These are phyloP conservation scores for Aspergillus homomorphus DNA, from an alignment of 495 filamentous ascomycete genomes.

Conservation along the genomic window DNA sequence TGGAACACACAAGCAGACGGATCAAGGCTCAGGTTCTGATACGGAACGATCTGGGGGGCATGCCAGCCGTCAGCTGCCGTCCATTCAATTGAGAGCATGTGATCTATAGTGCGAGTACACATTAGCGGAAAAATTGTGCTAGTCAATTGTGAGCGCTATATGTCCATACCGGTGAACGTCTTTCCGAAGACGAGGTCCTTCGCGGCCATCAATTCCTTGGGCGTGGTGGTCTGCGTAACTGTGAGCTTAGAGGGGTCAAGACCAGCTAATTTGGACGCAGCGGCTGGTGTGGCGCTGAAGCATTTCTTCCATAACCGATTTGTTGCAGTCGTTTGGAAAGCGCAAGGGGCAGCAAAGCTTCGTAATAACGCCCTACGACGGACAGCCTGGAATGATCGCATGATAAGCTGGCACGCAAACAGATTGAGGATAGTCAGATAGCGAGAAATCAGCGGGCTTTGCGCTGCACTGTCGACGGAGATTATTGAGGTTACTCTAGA, in stretches of 20 bases:
- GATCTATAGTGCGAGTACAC: conserved; percentile 54
- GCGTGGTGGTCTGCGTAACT: conserved; percentile 69
- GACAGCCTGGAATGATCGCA: conserved; percentile 44
- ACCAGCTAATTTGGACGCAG: conserved; percentile 51
- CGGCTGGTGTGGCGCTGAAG: conserved; percentile 61
- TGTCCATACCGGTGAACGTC: conserved; percentile 72
- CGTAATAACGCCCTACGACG: conserved; percentile 32
- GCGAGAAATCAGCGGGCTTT: not conserved
- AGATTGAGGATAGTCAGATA: not conserved
- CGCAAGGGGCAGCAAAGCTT: conserved; percentile 26
- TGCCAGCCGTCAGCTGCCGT: conserved; percentile 78
- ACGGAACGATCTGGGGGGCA: conserved; percentile 76
- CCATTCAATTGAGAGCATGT: conserved; percentile 98
- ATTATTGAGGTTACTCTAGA: not conserved
- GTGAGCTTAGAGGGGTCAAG: conserved; percentile 75
- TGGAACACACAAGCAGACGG: conserved; percentile 97
- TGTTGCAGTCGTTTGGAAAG: conserved; percentile 25
- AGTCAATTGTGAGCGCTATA: not conserved
- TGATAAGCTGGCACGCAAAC: conserved; percentile 14
- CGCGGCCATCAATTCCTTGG: conserved; percentile 67
- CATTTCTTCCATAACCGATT: conserved; percentile 39
- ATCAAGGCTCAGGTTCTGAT: conserved; percentile 95
- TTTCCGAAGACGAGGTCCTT: conserved; percentile 83
- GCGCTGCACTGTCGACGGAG: not conserved
- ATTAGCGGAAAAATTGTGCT: conserved; percentile 18